Percentiles rank a stretch among this genome's conserved stretches.
These are phyloP conservation scores for Carpinus viminea DNA, from an alignment of 306 rosid species.

Conservation along the genomic window DNA sequence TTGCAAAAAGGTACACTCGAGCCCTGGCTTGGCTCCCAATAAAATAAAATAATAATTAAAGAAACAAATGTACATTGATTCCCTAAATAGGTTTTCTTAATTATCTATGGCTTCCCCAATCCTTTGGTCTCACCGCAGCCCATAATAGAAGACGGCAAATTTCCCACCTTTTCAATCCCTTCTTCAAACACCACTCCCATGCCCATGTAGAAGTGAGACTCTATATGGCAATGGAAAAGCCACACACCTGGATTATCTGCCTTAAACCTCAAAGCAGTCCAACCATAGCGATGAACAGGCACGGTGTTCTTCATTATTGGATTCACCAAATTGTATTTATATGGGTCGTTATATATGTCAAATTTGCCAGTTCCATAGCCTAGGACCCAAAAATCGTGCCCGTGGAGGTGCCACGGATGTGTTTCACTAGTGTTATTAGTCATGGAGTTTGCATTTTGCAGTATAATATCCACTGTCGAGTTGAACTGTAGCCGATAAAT, in stretches of 20 bases:
- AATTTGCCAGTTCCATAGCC: constrained; percentile 53
- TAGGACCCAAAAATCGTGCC: constrained; percentile 59
- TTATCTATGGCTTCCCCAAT: constrained; percentile 34
- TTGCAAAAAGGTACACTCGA: too few relatives aligned
- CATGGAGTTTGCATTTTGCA: constrained; percentile 59
- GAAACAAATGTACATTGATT: too few relatives aligned
- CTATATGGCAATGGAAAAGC: constrained; percentile 94
- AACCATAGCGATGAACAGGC: constrained; percentile 65
- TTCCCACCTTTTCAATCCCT: constrained; percentile 65
- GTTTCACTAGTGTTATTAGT: constrained; percentile 38
- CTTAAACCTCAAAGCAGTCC: constrained; percentile 86
- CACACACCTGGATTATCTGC: constrained; percentile 83
- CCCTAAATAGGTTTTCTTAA: background rate
- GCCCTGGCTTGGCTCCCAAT: too few relatives aligned
- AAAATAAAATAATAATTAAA: too few relatives aligned
- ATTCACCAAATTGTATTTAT: constrained; percentile 64
- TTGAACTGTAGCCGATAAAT: constrained; percentile 47
- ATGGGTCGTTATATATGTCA: constrained; percentile 45
- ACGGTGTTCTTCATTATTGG: constrained; percentile 89
- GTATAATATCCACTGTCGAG: constrained; percentile 48
- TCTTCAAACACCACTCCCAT: constrained; percentile 90
- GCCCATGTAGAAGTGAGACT: constrained; percentile 82
- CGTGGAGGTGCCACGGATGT: constrained; percentile 67
- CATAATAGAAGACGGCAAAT: constrained; percentile 72
- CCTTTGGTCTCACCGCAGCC: constrained; percentile 68